Evolutionary conservation across 345 rosid genomes (phyloP).

Genomic region (Noccaea bulbosa): DNA sequence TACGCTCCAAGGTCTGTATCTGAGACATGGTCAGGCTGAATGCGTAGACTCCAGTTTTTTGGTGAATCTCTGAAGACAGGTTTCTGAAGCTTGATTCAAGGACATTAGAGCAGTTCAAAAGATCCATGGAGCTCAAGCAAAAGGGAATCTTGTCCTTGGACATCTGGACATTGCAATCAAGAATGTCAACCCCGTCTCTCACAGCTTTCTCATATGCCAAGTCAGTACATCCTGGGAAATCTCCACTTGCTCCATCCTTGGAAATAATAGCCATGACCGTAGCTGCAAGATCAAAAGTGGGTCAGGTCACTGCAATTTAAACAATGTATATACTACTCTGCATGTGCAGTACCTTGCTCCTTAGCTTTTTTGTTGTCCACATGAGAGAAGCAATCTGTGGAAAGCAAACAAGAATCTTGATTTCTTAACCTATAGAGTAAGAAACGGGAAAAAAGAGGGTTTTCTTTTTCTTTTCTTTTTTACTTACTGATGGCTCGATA

Average conservation of each 20-base stretch:
- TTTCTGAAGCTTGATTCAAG: slow-evolving; percentile 38
- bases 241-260: slow-evolving; percentile 51
- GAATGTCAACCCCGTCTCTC: slow-evolving; percentile 44
- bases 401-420: slow-evolving; percentile 31
- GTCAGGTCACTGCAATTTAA: background rate
- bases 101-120: slow-evolving; percentile 43
- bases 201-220: slow-evolving; percentile 48
- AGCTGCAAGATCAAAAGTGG: slow-evolving; percentile 35
- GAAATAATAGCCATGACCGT: slow-evolving; percentile 41
- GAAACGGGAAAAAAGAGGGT: slow-evolving; percentile 6
- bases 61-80: slow-evolving; percentile 43
- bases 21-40: slow-evolving; percentile 50
- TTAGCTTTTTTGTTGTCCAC: slow-evolving; percentile 9
- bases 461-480: background rate
- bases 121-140: slow-evolving; percentile 54
- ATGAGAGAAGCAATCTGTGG: slow-evolving; percentile 45
- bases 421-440: background rate
- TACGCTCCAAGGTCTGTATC: slow-evolving; percentile 36
- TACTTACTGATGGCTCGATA: slow-evolving; percentile 61
- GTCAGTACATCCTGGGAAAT: slow-evolving; percentile 46
- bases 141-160: slow-evolving; percentile 50
- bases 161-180: slow-evolving; percentile 50
- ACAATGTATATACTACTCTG: background rate
- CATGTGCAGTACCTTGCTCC: slow-evolving; percentile 32
- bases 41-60: slow-evolving; percentile 41